Percentiles rank a stretch among this genome's conserved stretches.
phyloP scores from a whole-genome alignment of 2,329 filamentous ascomycete genomes.

The Mycosphaerella arachidis region DNA sequence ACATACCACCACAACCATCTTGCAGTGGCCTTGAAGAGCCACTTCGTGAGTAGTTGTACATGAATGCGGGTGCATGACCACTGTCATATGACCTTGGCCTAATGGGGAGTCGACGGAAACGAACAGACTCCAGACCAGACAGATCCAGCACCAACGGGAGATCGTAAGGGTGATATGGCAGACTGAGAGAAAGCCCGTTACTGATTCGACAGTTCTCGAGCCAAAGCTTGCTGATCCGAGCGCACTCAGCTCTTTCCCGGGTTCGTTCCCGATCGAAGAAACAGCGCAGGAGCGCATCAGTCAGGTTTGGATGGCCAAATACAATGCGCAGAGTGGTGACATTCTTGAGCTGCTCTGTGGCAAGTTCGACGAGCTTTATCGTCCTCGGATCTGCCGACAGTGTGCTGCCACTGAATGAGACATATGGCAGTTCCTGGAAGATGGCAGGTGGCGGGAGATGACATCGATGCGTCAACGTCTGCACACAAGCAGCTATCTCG shows the following conservation, averaged over 20 bases:
- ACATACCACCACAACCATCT: conserved; percentile 26
- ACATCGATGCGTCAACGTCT: conserved; percentile 43
- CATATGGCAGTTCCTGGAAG: conserved; percentile 40
- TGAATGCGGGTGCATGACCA: neutral
- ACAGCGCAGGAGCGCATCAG: conserved; percentile 37
- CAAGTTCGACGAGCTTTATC: conserved; percentile 36
- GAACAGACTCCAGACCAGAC: conserved; percentile 38
- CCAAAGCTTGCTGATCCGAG: conserved; percentile 41
- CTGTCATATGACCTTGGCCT: conserved; percentile 3
- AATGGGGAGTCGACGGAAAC: conserved; percentile 39
- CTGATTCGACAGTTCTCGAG: conserved; percentile 42
- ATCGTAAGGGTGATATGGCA: conserved; percentile 15
- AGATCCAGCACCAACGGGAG: conserved; percentile 26
- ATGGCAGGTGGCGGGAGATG: conserved; percentile 44
- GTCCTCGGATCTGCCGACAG: conserved; percentile 40
- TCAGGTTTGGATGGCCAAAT: conserved; percentile 41
- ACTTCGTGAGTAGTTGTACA: conserved; percentile 28
- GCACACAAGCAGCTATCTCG: conserved; percentile 40
- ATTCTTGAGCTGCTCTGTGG: conserved; percentile 39
- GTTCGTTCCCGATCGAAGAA: conserved; percentile 33
- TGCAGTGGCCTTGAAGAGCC: conserved; percentile 11
- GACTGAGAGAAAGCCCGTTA: conserved; percentile 18
- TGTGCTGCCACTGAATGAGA: conserved; percentile 37
- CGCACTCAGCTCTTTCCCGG: conserved; percentile 23
- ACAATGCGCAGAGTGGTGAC: conserved; percentile 44